phyloP scores from a whole-genome alignment of 2,329 filamentous ascomycete species.

The Aspergillus fijiensis region DNA sequence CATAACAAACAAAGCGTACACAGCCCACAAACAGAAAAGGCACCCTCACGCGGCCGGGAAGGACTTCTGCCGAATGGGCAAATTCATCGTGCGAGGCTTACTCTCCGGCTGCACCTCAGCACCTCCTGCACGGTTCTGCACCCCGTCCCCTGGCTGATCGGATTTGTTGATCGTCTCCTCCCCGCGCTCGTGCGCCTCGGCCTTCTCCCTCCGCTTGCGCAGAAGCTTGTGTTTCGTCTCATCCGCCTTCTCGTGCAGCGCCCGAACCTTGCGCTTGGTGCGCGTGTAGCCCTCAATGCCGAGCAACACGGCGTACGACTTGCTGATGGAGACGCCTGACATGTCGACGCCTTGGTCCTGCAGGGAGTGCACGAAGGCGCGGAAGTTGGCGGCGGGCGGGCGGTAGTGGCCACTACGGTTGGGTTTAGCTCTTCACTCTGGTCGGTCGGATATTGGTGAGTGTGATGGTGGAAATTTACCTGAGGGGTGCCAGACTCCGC shows the following conservation, averaged over 20 bases:
- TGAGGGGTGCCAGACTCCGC: constrained; percentile 65
- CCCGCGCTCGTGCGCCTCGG: neutral
- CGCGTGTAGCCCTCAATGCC: constrained; percentile 79
- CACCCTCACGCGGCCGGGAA: neutral
- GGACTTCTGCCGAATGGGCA: neutral
- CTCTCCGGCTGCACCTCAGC: neutral
- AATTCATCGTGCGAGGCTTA: neutral
- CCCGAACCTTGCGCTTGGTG: constrained; percentile 49
- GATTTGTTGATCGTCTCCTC: neutral
- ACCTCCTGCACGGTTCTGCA: neutral
- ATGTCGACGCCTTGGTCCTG: constrained; percentile 75
- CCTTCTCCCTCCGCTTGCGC: neutral
- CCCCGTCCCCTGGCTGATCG: neutral
- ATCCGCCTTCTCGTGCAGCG: constrained; percentile 24
- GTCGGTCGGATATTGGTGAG: neutral
- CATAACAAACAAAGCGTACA: no score
- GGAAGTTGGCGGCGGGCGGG: constrained; percentile 78
- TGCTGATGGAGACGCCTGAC: constrained; percentile 72
- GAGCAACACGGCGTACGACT: constrained; percentile 77
- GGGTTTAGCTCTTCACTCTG: constrained; percentile 28
- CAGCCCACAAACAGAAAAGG: neutral
- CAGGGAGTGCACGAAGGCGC: constrained; percentile 73
- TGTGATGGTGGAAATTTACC: constrained; percentile 18
- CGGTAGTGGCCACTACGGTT: constrained; percentile 74
- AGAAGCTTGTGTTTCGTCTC: constrained; percentile 1